Percentiles rank a stretch among this genome's conserved stretches.
Conservation (phyloP, 179 eudicot species). For the Spergularia azorica region DNA sequence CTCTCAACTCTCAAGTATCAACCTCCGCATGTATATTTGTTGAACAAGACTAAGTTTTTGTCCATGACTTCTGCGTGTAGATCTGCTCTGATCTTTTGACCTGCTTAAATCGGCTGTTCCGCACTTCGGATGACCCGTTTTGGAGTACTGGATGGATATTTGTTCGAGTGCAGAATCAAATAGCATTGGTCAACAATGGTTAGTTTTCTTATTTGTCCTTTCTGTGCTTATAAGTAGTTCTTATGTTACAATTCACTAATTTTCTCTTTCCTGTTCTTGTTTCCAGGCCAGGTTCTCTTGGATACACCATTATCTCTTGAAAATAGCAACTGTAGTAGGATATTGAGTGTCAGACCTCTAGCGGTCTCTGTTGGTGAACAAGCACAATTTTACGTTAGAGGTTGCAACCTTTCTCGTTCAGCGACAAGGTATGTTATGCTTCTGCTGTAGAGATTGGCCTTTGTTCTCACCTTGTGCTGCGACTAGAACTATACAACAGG, state of each 20-base stretch:
- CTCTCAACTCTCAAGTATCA: neutral
- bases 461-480: constrained; percentile 10
- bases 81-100: constrained; percentile 48
- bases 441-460: constrained; percentile 6
- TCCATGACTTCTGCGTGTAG: constrained; percentile 28
- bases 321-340: constrained; percentile 31
- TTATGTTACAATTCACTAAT: constrained; percentile 1
- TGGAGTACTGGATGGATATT: constrained; percentile 58
- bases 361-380: constrained; percentile 48
- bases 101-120: constrained; percentile 46
- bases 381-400: constrained; percentile 46
- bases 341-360: constrained; percentile 45
- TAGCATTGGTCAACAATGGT: constrained; percentile 48
- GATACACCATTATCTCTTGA: constrained; percentile 37
- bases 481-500: neutral
- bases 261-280: constrained; percentile 9
- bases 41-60: constrained; percentile 2
- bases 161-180: constrained; percentile 42
- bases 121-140: constrained; percentile 36
- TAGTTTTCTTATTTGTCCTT: constrained; percentile 15
- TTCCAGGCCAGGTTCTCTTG: constrained; percentile 43
- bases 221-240: neutral
- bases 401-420: constrained; percentile 45
- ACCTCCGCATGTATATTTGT: neutral
- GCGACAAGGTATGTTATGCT: constrained; percentile 36